phyloP scores from a whole-genome alignment of 2,329 filamentous ascomycete genomes.

The Aureobasidium pullulans region DNA sequence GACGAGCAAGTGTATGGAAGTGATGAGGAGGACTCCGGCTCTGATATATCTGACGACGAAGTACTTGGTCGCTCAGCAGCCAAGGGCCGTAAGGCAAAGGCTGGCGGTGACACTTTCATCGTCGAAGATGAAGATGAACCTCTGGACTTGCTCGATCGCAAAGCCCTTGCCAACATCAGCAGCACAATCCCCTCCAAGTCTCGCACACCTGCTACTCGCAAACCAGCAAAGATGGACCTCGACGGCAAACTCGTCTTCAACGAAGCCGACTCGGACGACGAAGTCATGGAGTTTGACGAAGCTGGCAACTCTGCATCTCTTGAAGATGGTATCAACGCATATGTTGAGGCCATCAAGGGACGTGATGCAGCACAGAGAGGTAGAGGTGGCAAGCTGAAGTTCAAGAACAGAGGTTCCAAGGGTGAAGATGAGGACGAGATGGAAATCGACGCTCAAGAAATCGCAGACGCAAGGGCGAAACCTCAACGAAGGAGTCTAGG shows the following conservation, averaged over 20 bases:
- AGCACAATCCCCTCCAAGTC: constrained; percentile 71
- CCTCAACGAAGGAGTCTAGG: constrained; percentile 29
- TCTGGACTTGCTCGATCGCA: constrained; percentile 83
- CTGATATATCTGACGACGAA: constrained; percentile 57
- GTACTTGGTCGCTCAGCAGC: constrained; percentile 40
- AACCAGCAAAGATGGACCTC: constrained; percentile 61
- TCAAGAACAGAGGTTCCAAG: constrained; percentile 41
- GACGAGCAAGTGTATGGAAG: constrained; percentile 93
- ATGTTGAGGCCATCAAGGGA: constrained; percentile 53
- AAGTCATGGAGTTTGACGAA: constrained; percentile 46
- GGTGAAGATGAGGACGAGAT: constrained; percentile 38
- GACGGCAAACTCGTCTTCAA: constrained; percentile 78
- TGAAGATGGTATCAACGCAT: constrained; percentile 51
- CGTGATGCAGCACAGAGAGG: constrained; percentile 51
- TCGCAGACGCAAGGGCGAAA: constrained; percentile 29
- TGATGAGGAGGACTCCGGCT: constrained; percentile 42
- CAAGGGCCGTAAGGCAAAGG: constrained; percentile 48
- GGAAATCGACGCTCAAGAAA: constrained; percentile 21
- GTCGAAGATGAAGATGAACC: constrained; percentile 92
- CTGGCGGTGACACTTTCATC: constrained; percentile 64
- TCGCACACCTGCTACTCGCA: constrained; percentile 35
- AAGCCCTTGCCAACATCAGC: constrained; percentile 85
- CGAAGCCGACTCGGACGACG: constrained; percentile 26
- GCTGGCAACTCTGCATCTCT: constrained; percentile 35
- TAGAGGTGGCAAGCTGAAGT: constrained; percentile 54